Conservation (phyloP, 108 stramenopile species). For the Parietichytrium sp. region DNA sequence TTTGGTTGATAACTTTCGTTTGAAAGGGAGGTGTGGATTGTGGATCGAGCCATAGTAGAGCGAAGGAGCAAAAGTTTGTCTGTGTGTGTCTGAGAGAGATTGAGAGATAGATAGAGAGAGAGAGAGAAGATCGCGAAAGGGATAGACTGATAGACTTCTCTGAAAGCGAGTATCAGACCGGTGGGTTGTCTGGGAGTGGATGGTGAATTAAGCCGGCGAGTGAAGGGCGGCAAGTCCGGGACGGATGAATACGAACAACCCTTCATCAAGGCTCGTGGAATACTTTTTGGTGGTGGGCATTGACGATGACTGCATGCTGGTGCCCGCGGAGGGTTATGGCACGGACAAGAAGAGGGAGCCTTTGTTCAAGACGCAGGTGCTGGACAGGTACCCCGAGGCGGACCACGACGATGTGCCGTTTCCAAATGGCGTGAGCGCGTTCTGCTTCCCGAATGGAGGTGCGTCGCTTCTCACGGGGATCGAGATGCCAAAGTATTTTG, state of each 20-base stretch:
- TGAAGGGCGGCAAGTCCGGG: constrained; percentile 61
- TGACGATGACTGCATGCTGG: constrained; percentile 35
- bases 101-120: too few species aligned
- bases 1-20: too few species aligned
- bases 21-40: too few species aligned
- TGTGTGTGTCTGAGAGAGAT: too few species aligned
- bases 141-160: too few species aligned
- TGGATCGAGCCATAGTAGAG: too few species aligned
- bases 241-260: constrained; percentile 48
- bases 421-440: constrained; percentile 48
- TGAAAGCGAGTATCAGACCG: too few species aligned
- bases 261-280: constrained; percentile 72
- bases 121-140: too few species aligned
- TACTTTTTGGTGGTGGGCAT: constrained; percentile 78
- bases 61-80: too few species aligned
- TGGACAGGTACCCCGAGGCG: not conserved
- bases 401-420: constrained; percentile 34
- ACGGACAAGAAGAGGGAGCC: not conserved
- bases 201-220: too few species aligned
- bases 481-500: constrained; percentile 38
- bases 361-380: constrained; percentile 7
- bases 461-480: constrained; percentile 39
- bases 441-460: constrained; percentile 40
- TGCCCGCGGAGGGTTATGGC: constrained; percentile 40
- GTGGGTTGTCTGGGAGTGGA: too few species aligned